Conservation (phyloP, 495 filamentous ascomycete species). For the Penicillium silybi region DNA sequence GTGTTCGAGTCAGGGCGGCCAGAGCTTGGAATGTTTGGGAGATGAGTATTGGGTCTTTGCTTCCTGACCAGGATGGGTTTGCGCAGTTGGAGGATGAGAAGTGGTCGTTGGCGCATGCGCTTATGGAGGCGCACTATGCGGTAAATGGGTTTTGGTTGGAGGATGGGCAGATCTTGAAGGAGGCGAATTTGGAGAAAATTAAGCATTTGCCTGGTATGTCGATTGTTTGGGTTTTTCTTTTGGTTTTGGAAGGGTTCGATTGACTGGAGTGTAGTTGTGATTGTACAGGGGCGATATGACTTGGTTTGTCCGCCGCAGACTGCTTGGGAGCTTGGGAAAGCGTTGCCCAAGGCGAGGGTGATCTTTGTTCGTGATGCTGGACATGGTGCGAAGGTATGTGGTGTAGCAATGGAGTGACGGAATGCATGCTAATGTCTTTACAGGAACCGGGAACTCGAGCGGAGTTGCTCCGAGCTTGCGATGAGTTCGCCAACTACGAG, state of each 20-base stretch:
- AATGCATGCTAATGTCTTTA: not conserved
- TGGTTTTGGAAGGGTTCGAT: not conserved
- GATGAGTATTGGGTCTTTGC: conserved; percentile 27
- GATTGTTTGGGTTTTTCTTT: not conserved
- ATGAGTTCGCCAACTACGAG: conserved; percentile 12
- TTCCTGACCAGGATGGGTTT: conserved; percentile 17
- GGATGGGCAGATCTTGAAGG: conserved; percentile 32
- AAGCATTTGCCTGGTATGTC: conserved; percentile 36
- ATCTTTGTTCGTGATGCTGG: conserved; percentile 33
- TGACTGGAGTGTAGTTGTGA: conserved; percentile 13
- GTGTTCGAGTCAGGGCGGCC: conserved; percentile 3
- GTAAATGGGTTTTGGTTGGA: conserved; percentile 35
- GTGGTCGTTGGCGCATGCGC: conserved; percentile 34
- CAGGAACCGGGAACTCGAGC: conserved; percentile 14
- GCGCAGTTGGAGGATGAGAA: conserved; percentile 27
- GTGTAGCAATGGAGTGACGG: not conserved
- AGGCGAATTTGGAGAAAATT: conserved; percentile 33
- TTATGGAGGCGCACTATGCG: conserved; percentile 38
- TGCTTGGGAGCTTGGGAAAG: conserved; percentile 40
- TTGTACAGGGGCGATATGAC: conserved; percentile 45
- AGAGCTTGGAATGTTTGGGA: conserved; percentile 37
- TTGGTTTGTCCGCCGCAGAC: conserved; percentile 37
- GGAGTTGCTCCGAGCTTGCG: conserved; percentile 16
- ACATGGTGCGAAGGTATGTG: conserved; percentile 24
- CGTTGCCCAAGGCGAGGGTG: conserved; percentile 30